These are phyloP conservation scores for Nicotiana paniculata DNA, from an alignment of 257 asterid genomes.

Conservation along the genomic window DNA sequence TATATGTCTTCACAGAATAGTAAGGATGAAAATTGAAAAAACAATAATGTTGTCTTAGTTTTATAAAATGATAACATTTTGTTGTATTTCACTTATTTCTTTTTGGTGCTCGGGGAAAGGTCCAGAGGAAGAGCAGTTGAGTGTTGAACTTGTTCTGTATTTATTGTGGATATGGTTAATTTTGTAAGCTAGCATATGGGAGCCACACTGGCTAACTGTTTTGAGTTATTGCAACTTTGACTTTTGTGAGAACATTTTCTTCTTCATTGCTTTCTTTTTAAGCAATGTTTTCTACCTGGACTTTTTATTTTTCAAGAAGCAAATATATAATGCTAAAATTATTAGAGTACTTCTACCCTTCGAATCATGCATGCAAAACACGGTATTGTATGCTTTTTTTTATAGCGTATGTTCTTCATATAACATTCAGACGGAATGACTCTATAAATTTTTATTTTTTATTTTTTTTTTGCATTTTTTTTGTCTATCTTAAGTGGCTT, in stretches of 20 bases:
- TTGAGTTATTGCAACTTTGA: neutral
- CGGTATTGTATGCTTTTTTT: neutral
- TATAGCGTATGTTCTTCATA: too few species aligned
- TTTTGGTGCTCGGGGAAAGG: neutral
- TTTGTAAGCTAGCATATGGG: neutral
- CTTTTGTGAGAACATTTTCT: neutral
- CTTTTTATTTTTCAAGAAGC: neutral
- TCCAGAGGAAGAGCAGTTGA: neutral
- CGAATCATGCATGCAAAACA: neutral
- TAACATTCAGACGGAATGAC: too few species aligned
- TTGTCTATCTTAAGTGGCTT: too few species aligned
- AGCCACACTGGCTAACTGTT: neutral
- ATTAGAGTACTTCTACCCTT: neutral
- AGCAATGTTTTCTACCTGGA: constrained; percentile 17
- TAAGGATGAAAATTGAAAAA: too few species aligned
- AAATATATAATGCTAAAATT: neutral
- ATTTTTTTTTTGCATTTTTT: too few species aligned
- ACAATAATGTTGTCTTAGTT: too few species aligned
- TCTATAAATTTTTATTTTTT: too few species aligned
- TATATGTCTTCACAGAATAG: too few species aligned
- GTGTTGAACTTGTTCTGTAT: neutral
- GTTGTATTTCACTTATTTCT: too few species aligned
- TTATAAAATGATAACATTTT: too few species aligned
- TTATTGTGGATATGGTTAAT: neutral
- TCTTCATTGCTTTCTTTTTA: neutral